Evolutionary conservation across 179 eudicot genomes (phyloP).

Genomic region (Spinacia oleracea): DNA sequence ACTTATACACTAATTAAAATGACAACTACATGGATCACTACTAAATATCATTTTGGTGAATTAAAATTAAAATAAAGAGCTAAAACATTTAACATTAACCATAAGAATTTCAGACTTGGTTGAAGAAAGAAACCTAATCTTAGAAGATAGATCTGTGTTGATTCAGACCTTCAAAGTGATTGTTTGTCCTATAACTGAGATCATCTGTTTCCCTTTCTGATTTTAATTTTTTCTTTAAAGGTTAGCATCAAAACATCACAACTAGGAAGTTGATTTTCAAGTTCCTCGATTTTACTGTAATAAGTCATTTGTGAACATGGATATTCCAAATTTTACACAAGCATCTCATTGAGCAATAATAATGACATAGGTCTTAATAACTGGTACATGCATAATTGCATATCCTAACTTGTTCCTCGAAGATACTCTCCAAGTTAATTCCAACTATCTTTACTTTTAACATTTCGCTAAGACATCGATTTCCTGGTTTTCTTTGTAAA

Average conservation of each 20-base stretch:
- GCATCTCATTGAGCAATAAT: background rate
- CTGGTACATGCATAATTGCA: background rate
- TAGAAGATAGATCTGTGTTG: background rate
- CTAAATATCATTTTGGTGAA: too few relatives aligned
- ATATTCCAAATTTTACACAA: background rate
- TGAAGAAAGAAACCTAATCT: background rate
- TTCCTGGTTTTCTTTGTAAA: background rate
- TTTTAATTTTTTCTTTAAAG: background rate
- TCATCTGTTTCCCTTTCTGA: background rate
- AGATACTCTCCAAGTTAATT: background rate
- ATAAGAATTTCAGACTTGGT: background rate
- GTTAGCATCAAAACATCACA: background rate
- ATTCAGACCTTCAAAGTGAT: background rate
- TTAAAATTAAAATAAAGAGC: too few relatives aligned
- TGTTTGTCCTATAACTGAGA: background rate
- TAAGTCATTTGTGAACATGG: background rate
- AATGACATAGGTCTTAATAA: too few relatives aligned
- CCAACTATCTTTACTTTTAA: background rate
- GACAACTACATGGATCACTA: too few relatives aligned
- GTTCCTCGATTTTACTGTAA: background rate
- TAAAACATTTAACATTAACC: too few relatives aligned
- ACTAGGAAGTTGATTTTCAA: background rate
- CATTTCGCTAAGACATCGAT: background rate
- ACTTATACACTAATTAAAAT: too few relatives aligned
- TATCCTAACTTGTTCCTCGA: background rate